Conservation (phyloP, 1,284 basidiomycete genomes). For the Chalciporus sp. region DNA sequence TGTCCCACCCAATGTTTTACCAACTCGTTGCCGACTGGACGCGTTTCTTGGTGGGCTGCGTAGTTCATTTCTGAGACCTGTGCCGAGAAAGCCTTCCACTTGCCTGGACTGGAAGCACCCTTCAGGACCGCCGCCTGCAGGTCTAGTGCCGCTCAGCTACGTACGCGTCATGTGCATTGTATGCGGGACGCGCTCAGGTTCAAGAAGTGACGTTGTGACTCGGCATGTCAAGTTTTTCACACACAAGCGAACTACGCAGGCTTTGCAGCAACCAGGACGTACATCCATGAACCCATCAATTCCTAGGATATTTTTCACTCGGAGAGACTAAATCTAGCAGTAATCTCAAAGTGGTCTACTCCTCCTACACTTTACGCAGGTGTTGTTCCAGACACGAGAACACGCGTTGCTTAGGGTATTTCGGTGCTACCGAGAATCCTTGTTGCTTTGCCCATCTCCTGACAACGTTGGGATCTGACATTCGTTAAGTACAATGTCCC, state of each 20-base stretch:
- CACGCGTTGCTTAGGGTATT: constrained; percentile 57
- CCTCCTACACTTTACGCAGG: constrained; percentile 6
- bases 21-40: constrained; percentile 19
- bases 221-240: not conserved
- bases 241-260: not conserved
- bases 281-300: too few relatives aligned
- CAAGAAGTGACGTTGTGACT: not conserved
- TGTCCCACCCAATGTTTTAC: not conserved
- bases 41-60: constrained; percentile 17
- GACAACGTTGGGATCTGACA: constrained; percentile 52
- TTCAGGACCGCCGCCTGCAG: too few relatives aligned
- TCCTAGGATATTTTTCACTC: too few relatives aligned
- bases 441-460: constrained; percentile 55
- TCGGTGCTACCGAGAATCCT: constrained; percentile 51
- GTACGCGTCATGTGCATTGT: not conserved
- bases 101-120: too few relatives aligned
- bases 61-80: too few relatives aligned
- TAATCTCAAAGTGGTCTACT: not conserved
- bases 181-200: too few relatives aligned
- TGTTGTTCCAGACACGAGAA: constrained; percentile 58
- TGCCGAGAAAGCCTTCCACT: not conserved
- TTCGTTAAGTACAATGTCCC: constrained; percentile 4
- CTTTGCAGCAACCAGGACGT: constrained; percentile 2
- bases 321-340: not conserved
- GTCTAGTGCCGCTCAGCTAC: too few relatives aligned